A percentile compares a stretch with the other conserved stretches of the same genome.
These are phyloP conservation scores for Dentipellis fragilis DNA, from an alignment of 768 basidiomycete species.

Conservation along the genomic window DNA sequence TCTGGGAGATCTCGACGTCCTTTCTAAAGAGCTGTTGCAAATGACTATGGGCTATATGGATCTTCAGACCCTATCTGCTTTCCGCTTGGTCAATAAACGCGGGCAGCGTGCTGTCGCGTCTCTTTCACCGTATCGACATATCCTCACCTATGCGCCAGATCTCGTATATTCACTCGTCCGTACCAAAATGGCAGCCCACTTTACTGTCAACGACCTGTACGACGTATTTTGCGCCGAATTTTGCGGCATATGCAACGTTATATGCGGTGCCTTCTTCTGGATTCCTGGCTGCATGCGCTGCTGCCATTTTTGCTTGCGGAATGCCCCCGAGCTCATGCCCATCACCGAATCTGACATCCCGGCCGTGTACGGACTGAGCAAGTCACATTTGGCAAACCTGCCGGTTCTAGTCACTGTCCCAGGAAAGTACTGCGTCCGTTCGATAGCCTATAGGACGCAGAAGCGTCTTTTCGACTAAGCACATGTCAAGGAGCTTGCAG, in stretches of 20 bases:
- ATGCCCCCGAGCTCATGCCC: not conserved
- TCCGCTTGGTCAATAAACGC: not conserved
- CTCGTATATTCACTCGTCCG: not conserved
- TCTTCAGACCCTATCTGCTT: not conserved
- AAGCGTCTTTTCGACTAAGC: not conserved
- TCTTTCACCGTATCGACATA: not conserved
- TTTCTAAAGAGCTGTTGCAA: not conserved
- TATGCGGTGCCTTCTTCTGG: not conserved
- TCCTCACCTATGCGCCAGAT: not conserved
- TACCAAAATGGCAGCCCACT: not conserved
- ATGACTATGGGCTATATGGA: not conserved
- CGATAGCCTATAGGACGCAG: not conserved
- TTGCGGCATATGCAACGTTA: not conserved
- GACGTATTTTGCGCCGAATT: not conserved
- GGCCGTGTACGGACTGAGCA: not conserved
- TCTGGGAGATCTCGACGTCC: not conserved
- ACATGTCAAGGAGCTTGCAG: not conserved
- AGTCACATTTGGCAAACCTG: not conserved
- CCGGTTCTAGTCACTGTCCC: not conserved
- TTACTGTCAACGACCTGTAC: not conserved
- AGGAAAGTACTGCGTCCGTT: not conserved
- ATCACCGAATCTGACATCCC: not conserved
- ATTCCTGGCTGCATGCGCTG: not conserved
- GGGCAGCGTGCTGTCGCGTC: not conserved
- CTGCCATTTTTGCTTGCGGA: not conserved